Conservation (phyloP, 192 early-diverging fungal genomes). For the Coemansia sp. region DNA sequence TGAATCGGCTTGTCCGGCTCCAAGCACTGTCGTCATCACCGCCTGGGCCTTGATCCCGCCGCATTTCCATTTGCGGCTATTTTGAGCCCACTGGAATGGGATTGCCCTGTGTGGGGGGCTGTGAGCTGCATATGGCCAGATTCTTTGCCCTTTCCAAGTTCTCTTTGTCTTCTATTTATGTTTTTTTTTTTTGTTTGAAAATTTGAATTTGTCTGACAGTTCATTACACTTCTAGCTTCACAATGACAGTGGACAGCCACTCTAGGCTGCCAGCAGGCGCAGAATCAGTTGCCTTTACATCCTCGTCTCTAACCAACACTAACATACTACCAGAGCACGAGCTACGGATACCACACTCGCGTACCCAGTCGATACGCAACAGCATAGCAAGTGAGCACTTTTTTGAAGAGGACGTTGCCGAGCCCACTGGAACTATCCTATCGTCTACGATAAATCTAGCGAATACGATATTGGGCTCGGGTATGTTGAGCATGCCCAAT, state of each 20-base stretch:
- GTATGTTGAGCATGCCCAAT: slow-evolving; percentile 96
- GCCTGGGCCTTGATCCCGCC: not conserved
- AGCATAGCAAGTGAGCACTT: slow-evolving; percentile 25
- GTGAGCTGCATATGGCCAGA: not conserved
- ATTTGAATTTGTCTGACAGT: not conserved
- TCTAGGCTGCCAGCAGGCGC: not conserved
- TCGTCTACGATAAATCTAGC: slow-evolving; percentile 83
- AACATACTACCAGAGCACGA: slow-evolving; percentile 7
- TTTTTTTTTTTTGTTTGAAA: not conserved
- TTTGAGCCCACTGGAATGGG: not conserved
- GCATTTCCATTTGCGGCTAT: not conserved
- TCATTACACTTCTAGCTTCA: not conserved
- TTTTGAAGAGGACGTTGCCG: slow-evolving; percentile 40
- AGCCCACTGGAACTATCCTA: slow-evolving; percentile 66
- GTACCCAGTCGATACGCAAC: slow-evolving; percentile 26
- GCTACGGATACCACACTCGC: slow-evolving; percentile 17
- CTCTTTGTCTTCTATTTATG: not conserved
- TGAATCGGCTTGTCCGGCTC: not conserved
- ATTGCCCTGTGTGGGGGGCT: not conserved
- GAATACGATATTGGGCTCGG: slow-evolving; percentile 97
- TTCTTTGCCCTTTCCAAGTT: not conserved
- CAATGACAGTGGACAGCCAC: not conserved
- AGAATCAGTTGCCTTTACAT: not conserved
- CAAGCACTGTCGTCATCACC: not conserved
- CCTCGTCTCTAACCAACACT: not conserved